Conservation (phyloP, 371 early-diverging fungal genomes). For the Mortierella sp. region DNA sequence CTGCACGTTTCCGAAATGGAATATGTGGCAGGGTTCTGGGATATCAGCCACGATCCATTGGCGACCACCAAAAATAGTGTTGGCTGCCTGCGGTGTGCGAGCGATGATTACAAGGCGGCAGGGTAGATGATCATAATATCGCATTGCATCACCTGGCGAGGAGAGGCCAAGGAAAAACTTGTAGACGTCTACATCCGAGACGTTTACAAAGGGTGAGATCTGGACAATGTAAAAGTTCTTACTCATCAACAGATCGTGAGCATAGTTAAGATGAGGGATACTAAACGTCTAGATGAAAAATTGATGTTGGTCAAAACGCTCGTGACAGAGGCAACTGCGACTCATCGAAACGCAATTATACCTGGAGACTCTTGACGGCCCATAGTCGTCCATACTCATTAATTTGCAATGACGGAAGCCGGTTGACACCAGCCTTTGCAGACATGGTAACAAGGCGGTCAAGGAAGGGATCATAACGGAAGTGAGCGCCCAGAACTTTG, state of each 20-base stretch:
- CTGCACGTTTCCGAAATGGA: conserved; percentile 52
- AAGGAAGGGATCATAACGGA: conserved; percentile 45
- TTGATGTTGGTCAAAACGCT: not conserved
- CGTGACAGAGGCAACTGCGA: too few relatives aligned
- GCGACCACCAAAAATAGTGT: conserved; percentile 30
- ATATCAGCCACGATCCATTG: conserved; percentile 54
- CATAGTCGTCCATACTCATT: conserved; percentile 53
- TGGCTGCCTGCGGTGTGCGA: conserved; percentile 35
- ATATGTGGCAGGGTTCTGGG: conserved; percentile 55
- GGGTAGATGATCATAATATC: conserved; percentile 45
- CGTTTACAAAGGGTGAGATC: conserved; percentile 50
- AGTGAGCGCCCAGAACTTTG: conserved; percentile 48
- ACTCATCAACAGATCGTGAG: conserved; percentile 50
- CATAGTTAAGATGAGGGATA: conserved; percentile 52
- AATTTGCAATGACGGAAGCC: conserved; percentile 42
- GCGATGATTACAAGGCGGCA: conserved; percentile 55
- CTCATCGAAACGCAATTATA: not conserved
- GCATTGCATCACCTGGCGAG: conserved; percentile 55
- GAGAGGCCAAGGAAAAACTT: conserved; percentile 52
- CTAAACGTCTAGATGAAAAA: conserved; percentile 27
- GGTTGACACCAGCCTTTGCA: conserved; percentile 46
- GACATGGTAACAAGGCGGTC: conserved; percentile 55
- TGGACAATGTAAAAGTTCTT: conserved; percentile 56
- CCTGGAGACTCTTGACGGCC: conserved; percentile 47
- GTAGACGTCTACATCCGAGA: conserved; percentile 35